These are phyloP conservation scores for Stephania japonica DNA, from an alignment of 164 flowering plant genomes.

Conservation along the genomic window DNA sequence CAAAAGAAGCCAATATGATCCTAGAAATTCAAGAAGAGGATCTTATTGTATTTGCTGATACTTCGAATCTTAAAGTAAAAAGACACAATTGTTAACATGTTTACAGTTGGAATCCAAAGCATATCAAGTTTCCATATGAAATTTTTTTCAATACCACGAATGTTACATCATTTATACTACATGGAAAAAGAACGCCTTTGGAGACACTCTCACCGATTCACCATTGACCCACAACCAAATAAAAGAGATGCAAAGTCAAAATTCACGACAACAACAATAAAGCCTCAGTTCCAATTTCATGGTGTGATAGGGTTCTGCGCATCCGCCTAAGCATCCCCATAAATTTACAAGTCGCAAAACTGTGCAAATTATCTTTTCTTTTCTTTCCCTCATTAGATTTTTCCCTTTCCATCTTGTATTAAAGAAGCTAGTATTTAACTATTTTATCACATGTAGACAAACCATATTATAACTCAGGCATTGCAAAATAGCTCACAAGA, in stretches of 20 bases:
- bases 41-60: not conserved
- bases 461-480: not conserved
- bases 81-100: not conserved
- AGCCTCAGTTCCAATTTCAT: too few relatives aligned
- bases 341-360: too few relatives aligned
- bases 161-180: not conserved
- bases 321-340: too few relatives aligned
- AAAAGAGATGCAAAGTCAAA: not conserved
- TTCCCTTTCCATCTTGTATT: too few relatives aligned
- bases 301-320: too few relatives aligned
- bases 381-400: too few relatives aligned
- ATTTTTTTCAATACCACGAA: not conserved
- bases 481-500: conserved; percentile 47
- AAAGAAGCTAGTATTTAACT: not conserved
- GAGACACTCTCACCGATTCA: not conserved
- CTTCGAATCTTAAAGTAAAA: not conserved
- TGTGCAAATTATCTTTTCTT: not conserved
- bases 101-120: not conserved
- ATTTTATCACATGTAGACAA: not conserved
- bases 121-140: not conserved
- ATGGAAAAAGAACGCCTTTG: not conserved
- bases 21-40: not conserved
- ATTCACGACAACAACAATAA: not conserved
- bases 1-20: not conserved
- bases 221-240: not conserved